Percentiles rank a stretch among this genome's conserved stretches.
Conservation (phyloP, 2,329 filamentous ascomycete genomes). For the Aspergillus caelatus region DNA sequence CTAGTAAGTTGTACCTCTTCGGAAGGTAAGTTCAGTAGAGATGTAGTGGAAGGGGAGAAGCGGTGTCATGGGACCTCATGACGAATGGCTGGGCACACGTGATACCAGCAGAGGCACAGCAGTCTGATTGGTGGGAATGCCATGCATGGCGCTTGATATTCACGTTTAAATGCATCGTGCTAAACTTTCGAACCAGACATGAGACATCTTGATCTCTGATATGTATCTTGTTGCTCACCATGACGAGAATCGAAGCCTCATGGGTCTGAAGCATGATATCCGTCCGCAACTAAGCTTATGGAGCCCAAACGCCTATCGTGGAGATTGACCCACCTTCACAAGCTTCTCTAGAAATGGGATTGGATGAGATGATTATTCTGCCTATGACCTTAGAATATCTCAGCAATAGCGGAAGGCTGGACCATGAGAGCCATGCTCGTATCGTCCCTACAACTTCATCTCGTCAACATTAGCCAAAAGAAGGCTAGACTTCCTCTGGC, state of each 20-base stretch:
- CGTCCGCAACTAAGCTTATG: not conserved
- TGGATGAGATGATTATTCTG: not conserved
- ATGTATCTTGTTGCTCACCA: not conserved
- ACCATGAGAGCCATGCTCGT: not conserved
- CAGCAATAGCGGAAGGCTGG: not conserved
- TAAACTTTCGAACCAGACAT: not conserved
- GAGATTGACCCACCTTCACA: constrained; percentile 3
- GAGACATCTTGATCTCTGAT: not conserved
- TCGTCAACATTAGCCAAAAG: not conserved
- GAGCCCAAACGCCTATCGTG: constrained; percentile 2
- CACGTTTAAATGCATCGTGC: not conserved
- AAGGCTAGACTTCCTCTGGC: not conserved
- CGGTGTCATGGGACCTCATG: constrained; percentile 18
- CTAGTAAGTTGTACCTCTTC: not conserved
- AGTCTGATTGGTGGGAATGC: constrained; percentile 2
- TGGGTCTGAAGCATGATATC: not conserved
- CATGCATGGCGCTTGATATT: constrained; percentile 6
- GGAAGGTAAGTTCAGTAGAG: not conserved
- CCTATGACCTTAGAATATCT: not conserved
- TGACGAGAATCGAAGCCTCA: not conserved
- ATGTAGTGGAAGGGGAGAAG: constrained; percentile 11
- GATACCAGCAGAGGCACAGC: not conserved
- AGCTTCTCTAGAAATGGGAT: not conserved
- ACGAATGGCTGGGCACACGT: constrained; percentile 4
- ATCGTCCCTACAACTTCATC: not conserved